These are phyloP conservation scores for Sporothrix schenckii DNA, from an alignment of 2,329 filamentous ascomycete genomes.

Conservation along the genomic window DNA sequence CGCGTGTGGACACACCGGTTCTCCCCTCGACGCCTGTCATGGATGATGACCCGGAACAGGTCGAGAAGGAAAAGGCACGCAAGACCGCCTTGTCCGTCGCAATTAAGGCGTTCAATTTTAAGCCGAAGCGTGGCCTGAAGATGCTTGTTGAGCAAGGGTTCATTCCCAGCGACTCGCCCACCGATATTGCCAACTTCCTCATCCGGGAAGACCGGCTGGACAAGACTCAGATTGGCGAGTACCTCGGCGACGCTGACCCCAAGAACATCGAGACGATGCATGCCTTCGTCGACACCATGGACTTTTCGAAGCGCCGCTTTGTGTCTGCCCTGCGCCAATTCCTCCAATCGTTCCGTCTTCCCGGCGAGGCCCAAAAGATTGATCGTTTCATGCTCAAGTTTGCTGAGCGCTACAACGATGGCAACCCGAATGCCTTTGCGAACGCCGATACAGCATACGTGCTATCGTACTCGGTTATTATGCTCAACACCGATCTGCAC, in stretches of 20 bases:
- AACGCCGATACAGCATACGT: slow-evolving; percentile 98
- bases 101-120: slow-evolving; percentile 93
- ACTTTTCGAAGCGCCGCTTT: slow-evolving; percentile 88
- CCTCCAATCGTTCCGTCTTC: slow-evolving; percentile 89
- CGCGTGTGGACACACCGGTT: slow-evolving; percentile 62
- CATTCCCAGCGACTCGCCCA: slow-evolving; percentile 74
- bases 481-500: slow-evolving; percentile 95
- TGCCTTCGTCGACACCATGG: slow-evolving; percentile 93
- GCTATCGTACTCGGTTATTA: slow-evolving; percentile 91
- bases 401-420: slow-evolving; percentile 90
- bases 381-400: slow-evolving; percentile 99
- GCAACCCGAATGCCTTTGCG: slow-evolving; percentile 95
- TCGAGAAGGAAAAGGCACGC: slow-evolving; percentile 92
- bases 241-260: slow-evolving; percentile 87
- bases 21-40: slow-evolving; percentile 63
- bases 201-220: slow-evolving; percentile 80
- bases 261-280: slow-evolving; percentile 98
- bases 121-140: slow-evolving; percentile 92
- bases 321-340: slow-evolving; percentile 91
- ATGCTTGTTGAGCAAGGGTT: slow-evolving; percentile 81
- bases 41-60: slow-evolving; percentile 88
- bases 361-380: slow-evolving; percentile 97
- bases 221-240: slow-evolving; percentile 92
- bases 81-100: slow-evolving; percentile 92
- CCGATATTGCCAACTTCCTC: slow-evolving; percentile 84